Evolutionary conservation across 352 stramenopile genomes (phyloP).

Genomic region (Globisporangium lucens): DNA sequence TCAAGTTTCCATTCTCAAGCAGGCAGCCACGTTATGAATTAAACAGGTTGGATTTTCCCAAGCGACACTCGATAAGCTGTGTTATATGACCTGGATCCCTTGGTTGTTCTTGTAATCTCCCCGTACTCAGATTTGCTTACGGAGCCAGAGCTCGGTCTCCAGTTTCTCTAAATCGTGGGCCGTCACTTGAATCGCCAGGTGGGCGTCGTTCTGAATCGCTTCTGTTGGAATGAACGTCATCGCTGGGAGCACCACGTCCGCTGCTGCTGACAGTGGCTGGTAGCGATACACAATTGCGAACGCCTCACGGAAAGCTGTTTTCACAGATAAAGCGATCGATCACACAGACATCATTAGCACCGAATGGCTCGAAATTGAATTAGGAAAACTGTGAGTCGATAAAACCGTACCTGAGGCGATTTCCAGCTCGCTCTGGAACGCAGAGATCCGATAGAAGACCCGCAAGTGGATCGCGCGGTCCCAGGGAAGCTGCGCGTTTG

Average conservation of each 20-base stretch:
- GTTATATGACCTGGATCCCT: not conserved
- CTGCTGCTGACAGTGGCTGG: constrained; percentile 8
- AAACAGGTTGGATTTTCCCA: not conserved
- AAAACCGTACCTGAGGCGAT: constrained; percentile 31
- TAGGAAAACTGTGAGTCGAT: not conserved
- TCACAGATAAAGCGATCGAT: not conserved
- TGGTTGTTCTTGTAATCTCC: not conserved
- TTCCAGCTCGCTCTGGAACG: constrained; percentile 49
- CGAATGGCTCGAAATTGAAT: not conserved
- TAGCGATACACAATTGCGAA: constrained; percentile 3
- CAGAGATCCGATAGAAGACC: constrained; percentile 56
- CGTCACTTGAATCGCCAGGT: constrained; percentile 57
- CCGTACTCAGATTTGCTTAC: constrained; percentile 55
- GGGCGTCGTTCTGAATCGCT: constrained; percentile 45
- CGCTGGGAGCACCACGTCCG: constrained; percentile 27
- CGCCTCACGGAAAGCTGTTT: constrained; percentile 9
- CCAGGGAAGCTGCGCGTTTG: constrained; percentile 47
- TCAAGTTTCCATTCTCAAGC: not conserved
- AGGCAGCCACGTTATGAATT: constrained; percentile 5
- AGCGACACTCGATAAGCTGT: not conserved
- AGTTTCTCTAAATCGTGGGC: constrained; percentile 79
- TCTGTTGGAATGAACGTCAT: constrained; percentile 79
- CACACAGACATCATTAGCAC: not conserved
- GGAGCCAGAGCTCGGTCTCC: constrained; percentile 83
- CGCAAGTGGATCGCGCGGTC: constrained; percentile 63